Base-by-base conservation (phyloP, 2,329 filamentous ascomycete species). In the Curvularia eragrostidis region DNA sequence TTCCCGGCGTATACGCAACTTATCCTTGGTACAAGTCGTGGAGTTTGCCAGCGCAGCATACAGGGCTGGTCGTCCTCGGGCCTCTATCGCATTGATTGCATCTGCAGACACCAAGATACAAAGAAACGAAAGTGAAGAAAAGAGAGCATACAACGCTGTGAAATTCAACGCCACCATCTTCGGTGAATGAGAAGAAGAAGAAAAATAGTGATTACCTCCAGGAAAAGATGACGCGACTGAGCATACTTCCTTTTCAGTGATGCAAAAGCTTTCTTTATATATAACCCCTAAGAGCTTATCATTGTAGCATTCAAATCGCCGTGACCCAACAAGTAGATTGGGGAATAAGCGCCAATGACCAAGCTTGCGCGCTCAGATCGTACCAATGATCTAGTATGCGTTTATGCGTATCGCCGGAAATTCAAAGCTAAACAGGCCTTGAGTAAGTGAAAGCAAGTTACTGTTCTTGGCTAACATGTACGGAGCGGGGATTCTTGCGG, bases 21-120 rank as follows among this genome's bases (percentile, higher is more conserved):
- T 73, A 12, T 67, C 67, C 53, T 73, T 74, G 10, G 67, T 73
- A 47, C 71, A 74, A 21, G 69, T 73, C 26, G 57, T 65, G 10
- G 64, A 70, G 36, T 67, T 69, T n/a, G 70, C 64, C 26, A 73
- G 56, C 30, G 60, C 63, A 42, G 69, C 69, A 58, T 74, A 68
- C 13, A 74, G 48, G 13, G 59, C 62, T 18, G 70, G 57, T 21
- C 70, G 62, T 12, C 71, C 71, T 48, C 71, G 71, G 5, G 61
- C 62, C 24, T 68, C 65, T 5, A 73, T 60, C 57, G 72, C 71
- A 4, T 50, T 46, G 13, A 74, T 69, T 24, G 66, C 66, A 59
- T 73, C 71, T 13, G 68, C 70, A 3, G 62, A 54, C 38, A 61
- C 66, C 18, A 73, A 49, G 9, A 63, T 53, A 12, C 59, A 58